Percentiles rank a stretch among this genome's conserved stretches.
These are phyloP conservation scores for Arachnopeziza araneosa DNA, from an alignment of 2,329 filamentous ascomycete species.

Conservation along the genomic window DNA sequence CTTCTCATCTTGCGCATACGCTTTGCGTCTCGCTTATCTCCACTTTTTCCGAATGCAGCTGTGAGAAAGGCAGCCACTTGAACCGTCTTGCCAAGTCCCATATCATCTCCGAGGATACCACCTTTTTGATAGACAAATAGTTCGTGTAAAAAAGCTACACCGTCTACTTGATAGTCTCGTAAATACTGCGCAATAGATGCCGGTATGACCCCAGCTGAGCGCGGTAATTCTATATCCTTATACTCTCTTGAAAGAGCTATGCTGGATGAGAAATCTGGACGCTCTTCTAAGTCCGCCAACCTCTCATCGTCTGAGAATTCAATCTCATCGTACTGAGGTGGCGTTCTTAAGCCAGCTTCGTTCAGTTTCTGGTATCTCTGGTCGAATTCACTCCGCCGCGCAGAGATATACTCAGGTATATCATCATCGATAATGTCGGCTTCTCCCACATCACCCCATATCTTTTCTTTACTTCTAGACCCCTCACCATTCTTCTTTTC, in stretches of 20 bases:
- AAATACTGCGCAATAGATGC: slow-evolving; percentile 87
- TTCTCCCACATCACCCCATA: slow-evolving; percentile 26
- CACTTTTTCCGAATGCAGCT: slow-evolving; percentile 89
- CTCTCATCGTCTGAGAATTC: slow-evolving; percentile 68
- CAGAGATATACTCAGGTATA: slow-evolving; percentile 67
- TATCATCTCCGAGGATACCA: slow-evolving; percentile 85
- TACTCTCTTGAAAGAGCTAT: slow-evolving; percentile 65
- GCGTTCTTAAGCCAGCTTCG: slow-evolving; percentile 65
- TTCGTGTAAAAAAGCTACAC: slow-evolving; percentile 78
- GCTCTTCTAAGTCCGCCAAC: slow-evolving; percentile 57
- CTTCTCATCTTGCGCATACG: slow-evolving; percentile 82
- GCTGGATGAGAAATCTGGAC: slow-evolving; percentile 58
- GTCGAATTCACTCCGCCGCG: slow-evolving; percentile 66
- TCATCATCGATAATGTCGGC: slow-evolving; percentile 27
- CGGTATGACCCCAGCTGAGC: slow-evolving; percentile 77
- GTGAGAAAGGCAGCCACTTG: slow-evolving; percentile 92
- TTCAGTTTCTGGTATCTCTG: slow-evolving; percentile 51
- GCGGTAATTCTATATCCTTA: slow-evolving; percentile 67
- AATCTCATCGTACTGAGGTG: slow-evolving; percentile 71
- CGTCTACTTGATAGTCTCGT: slow-evolving; percentile 84
- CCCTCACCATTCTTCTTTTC: slow-evolving; percentile 21
- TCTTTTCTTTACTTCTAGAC: slow-evolving; percentile 22
- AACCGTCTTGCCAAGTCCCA: slow-evolving; percentile 95
- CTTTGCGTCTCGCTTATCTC: slow-evolving; percentile 77
- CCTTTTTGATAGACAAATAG: slow-evolving; percentile 89